Evolutionary conservation across 1,284 basidiomycete genomes (phyloP), one percentile per base, ranked within the genome.

Genomic region (Sporisorium scitamineum): DNA sequence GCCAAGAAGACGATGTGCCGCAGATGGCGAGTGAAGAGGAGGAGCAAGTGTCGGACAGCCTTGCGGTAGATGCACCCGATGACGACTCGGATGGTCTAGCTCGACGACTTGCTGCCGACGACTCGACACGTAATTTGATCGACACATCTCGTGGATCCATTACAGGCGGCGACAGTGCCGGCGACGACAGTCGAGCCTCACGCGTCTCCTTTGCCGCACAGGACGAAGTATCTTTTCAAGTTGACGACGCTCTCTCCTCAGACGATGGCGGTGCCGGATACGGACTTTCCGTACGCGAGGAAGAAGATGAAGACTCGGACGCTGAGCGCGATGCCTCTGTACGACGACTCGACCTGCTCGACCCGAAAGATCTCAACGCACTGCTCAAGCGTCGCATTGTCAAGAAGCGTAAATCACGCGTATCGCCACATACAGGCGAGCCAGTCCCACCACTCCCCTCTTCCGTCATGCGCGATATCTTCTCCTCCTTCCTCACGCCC

Each of bases 301-400:
- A 57, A 2, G 71, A 54, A 1, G 72, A 67, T 0, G 63, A 74
- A 7, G 70, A 72, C 2, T 62, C 58, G 8, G 64, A 67, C 16
- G 54, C 39, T 1, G 73, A 53, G n/a, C 44, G 55, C 22, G 58
- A 68, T 31, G 52, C 64, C 1, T 54, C 55, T 13, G 54, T 48
- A 0, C 45, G 50, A 1, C 62, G 48, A 7, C 51, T 76, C 16
- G 65, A 76, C 44, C 62, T 76, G 20, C 39, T 76, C 11, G 65
- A 76, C 13, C 61, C 74, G 0, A 69, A 69, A 29, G 69, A 76
- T 37, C 61, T 76, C 31, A 76, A 68, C 16, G 65, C 74, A 0
- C 41, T 76, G n/a, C 69, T 76, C 59, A 76, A 76, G 26, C 44
- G 69, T 1, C 54, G 74, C 0, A 72, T 76, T 29, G 74, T 76